Base-by-base conservation (phyloP, 306 rosid species). In the Dalbergia cochinchinensis region DNA sequence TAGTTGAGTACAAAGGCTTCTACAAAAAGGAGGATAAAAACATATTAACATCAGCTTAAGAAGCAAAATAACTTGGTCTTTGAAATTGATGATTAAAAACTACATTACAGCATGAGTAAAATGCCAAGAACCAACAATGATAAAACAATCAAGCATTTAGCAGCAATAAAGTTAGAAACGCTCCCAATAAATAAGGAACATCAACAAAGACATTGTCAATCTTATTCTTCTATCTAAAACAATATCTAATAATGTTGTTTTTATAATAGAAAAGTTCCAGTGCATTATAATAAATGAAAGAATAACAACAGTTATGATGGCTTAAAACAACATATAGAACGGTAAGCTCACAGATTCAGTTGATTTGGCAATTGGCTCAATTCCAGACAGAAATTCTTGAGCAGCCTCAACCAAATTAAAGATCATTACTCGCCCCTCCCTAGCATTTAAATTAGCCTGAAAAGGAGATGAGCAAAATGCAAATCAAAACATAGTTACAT, bases 351-450 rank as follows among this genome's bases (percentile, higher is more conserved):
- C 99, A 51, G 85, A 78, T 61, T 85, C 87, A 70, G 76, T 83
- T 79, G 90, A 78, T 78, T 87, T 91, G 63, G 76, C 85, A 82
- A 77, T 80, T 20, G 97, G 94, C 20, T 86, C 94, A 79, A 91
- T 86, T 82, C 90, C 91, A 69, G 99, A 94, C 62, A 94, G 84
- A 82, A 94, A 94, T 77, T 94, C 99, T 85, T 92, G 99, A 71
- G 97, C 97, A 70, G 99, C 97, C 91, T 94, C 97, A 60, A 91
- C 99, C 87, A 94, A 85, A 89, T 94, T 92, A 86, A 90, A 94
- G 80, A 94, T 84, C 97, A 92, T 92, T 53, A 92, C 97, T 39
- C 97, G 88, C 76, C 97, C 99, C 78, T 94, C 99, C 85, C 99
- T 85, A 20, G 99, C 91, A 78, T 94, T 94, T 71, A 85, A 86